Evolutionary conservation across 352 stramenopile species (phyloP).

Genomic region (Globisporangium yorkense): DNA sequence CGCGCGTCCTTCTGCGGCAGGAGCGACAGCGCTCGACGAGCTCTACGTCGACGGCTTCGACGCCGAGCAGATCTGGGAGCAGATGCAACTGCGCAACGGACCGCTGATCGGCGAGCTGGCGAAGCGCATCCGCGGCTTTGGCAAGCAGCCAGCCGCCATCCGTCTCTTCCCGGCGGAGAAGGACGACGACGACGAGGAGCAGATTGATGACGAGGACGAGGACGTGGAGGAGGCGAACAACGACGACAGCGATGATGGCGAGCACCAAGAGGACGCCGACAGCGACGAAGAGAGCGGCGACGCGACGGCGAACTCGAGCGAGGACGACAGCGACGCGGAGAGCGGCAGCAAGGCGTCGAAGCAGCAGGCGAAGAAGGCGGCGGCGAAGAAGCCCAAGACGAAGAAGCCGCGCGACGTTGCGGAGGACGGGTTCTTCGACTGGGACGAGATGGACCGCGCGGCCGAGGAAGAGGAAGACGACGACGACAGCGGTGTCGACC

Average conservation of each 20-base stretch:
- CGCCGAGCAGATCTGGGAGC: slow-evolving; percentile 82
- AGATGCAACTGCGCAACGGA: slow-evolving; percentile 77
- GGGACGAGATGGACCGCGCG: slow-evolving; percentile 84
- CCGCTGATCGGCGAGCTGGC: slow-evolving; percentile 61
- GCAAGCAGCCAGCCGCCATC: slow-evolving; percentile 53
- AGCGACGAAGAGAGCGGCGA: slow-evolving; percentile 4
- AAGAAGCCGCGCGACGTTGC: slow-evolving; percentile 64
- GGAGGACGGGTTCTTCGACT: slow-evolving; percentile 83
- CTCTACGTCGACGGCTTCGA: slow-evolving; percentile 83
- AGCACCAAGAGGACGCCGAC: slow-evolving; percentile 9
- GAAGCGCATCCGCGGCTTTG: slow-evolving; percentile 64
- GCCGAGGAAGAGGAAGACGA: slow-evolving; percentile 65
- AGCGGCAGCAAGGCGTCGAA: slow-evolving; percentile 21
- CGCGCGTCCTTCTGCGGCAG: slow-evolving; percentile 31
- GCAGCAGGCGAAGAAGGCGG: slow-evolving; percentile 11
- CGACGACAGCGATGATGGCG: too few relatives aligned
- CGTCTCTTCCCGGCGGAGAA: slow-evolving; percentile 54
- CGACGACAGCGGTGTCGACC: slow-evolving; percentile 24
- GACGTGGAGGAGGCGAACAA: slow-evolving; percentile 6
- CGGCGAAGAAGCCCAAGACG: slow-evolving; percentile 25
- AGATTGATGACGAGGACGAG: slow-evolving; percentile 15
- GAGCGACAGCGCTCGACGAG: slow-evolving; percentile 50
- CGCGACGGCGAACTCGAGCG: slow-evolving; percentile 11
- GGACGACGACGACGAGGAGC: slow-evolving; percentile 8
- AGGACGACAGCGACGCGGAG: slow-evolving; percentile 14